A percentile compares a stretch with the other conserved stretches of the same genome.
These are phyloP conservation scores for Aspergillus sclerotiicarbonarius DNA, from an alignment of 495 filamentous ascomycete species.

Conservation along the genomic window DNA sequence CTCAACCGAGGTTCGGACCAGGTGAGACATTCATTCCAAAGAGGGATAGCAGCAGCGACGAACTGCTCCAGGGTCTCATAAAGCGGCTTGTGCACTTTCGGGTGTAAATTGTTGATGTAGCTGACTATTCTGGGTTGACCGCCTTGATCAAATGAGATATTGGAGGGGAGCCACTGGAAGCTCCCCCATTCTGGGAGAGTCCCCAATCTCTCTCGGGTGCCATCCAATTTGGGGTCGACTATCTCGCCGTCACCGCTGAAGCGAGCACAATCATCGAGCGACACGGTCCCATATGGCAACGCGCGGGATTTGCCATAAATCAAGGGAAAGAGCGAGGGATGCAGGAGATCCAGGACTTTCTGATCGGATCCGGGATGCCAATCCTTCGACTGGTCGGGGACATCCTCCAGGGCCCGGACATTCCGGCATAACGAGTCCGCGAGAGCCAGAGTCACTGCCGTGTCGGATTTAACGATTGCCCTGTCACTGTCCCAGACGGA, in stretches of 20 bases:
- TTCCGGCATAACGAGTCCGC: neutral
- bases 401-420: slow-evolving; percentile 10
- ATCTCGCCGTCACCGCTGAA: neutral
- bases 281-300: slow-evolving; percentile 5
- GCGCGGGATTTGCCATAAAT: slow-evolving; percentile 9
- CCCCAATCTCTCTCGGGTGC: neutral
- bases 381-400: slow-evolving; percentile 9
- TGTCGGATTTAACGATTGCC: slow-evolving; percentile 14
- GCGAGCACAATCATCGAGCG: slow-evolving; percentile 7
- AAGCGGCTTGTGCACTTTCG: slow-evolving; percentile 38
- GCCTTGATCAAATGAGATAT: slow-evolving; percentile 44
- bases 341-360: slow-evolving; percentile 17
- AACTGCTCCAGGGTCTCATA: slow-evolving; percentile 51
- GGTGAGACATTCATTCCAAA: slow-evolving; percentile 46
- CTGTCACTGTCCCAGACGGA: slow-evolving; percentile 2
- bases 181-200: slow-evolving; percentile 10
- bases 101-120: slow-evolving; percentile 66
- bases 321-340: slow-evolving; percentile 18
- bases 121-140: slow-evolving; percentile 29
- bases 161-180: slow-evolving; percentile 62
- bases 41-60: slow-evolving; percentile 44
- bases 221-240: neutral
- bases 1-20: slow-evolving; percentile 1
- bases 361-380: slow-evolving; percentile 16
- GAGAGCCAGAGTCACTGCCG: neutral